Percentiles rank a stretch among this genome's conserved stretches.
These are phyloP conservation scores for Mycosphaerella sp. DNA, from an alignment of 2,329 filamentous ascomycete species.

Conservation along the genomic window DNA sequence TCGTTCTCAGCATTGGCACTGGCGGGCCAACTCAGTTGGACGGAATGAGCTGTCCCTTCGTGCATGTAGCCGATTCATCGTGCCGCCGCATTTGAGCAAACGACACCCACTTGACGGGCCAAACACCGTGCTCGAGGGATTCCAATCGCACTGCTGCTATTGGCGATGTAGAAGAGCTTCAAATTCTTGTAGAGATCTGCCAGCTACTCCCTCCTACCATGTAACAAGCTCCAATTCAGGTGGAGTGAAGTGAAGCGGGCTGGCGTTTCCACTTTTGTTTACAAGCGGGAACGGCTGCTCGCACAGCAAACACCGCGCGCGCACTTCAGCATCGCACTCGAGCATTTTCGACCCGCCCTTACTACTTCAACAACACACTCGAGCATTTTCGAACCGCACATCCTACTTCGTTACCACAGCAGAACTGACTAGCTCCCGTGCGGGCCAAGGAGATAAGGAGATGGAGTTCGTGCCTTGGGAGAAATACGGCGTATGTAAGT, in stretches of 20 bases:
- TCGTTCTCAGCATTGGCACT: too few relatives aligned
- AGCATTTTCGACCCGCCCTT: neutral
- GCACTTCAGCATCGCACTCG: neutral
- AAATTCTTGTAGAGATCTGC: too few relatives aligned
- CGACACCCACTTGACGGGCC: too few relatives aligned
- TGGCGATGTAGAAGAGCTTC: too few relatives aligned
- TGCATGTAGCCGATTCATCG: too few relatives aligned
- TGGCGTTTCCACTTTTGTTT: neutral
- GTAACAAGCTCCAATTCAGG: neutral
- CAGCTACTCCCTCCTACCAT: too few relatives aligned
- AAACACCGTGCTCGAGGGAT: too few relatives aligned
- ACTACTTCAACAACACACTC: neutral
- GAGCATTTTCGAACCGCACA: neutral
- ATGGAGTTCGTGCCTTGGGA: conserved; percentile 25
- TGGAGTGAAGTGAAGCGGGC: neutral
- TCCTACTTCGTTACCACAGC: neutral
- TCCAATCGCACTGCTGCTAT: too few relatives aligned
- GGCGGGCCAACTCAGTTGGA: too few relatives aligned
- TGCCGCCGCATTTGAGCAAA: too few relatives aligned
- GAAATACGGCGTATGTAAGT: conserved; percentile 24
- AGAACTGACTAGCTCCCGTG: too few relatives aligned
- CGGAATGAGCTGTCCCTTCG: too few relatives aligned
- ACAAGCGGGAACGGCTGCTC: neutral
- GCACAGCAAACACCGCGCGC: neutral
- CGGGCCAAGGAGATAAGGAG: neutral